phyloP scores from a whole-genome alignment of 2,329 filamentous ascomycete species.

The Rugonectria rugulosa region DNA sequence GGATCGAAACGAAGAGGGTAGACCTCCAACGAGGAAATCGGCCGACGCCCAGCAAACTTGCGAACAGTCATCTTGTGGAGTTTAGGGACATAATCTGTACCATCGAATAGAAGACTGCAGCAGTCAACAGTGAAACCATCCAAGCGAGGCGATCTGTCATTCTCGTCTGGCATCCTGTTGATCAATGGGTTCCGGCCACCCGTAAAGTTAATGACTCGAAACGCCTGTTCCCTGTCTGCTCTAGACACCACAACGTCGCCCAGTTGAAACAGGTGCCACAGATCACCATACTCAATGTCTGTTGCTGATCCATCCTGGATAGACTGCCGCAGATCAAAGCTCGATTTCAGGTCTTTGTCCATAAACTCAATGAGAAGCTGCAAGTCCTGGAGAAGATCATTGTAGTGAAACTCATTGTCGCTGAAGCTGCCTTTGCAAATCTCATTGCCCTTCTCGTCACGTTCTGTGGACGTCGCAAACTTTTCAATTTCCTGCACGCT shows the following conservation, averaged over 20 bases:
- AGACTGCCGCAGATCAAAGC: slow-evolving; percentile 9
- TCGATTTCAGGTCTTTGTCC: slow-evolving; percentile 18
- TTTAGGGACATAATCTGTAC: slow-evolving; percentile 9
- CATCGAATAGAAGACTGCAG: slow-evolving; percentile 11
- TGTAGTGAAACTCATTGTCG: background rate
- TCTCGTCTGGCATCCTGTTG: background rate
- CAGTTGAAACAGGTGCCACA: slow-evolving; percentile 25
- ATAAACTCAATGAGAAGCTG: slow-evolving; percentile 23
- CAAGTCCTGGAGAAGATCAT: slow-evolving; percentile 11
- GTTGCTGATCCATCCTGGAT: slow-evolving; percentile 14
- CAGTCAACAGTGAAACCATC: slow-evolving; percentile 22
- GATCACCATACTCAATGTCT: slow-evolving; percentile 21
- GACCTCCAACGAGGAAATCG: slow-evolving; percentile 4
- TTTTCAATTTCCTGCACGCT: background rate
- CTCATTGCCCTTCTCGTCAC: background rate
- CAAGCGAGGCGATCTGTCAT: background rate
- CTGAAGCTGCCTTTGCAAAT: background rate
- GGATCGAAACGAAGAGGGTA: slow-evolving; percentile 18
- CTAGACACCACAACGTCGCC: slow-evolving; percentile 8
- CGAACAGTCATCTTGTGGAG: slow-evolving; percentile 15
- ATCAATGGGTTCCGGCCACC: slow-evolving; percentile 10
- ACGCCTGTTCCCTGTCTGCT: background rate
- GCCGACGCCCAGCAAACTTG: slow-evolving; percentile 12
- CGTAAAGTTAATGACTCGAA: background rate
- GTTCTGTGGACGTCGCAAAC: background rate